Percentiles rank a stretch among this genome's conserved stretches.
These are phyloP conservation scores for Leptosphaerulina australis DNA, from an alignment of 2,329 filamentous ascomycete genomes.

Conservation along the genomic window DNA sequence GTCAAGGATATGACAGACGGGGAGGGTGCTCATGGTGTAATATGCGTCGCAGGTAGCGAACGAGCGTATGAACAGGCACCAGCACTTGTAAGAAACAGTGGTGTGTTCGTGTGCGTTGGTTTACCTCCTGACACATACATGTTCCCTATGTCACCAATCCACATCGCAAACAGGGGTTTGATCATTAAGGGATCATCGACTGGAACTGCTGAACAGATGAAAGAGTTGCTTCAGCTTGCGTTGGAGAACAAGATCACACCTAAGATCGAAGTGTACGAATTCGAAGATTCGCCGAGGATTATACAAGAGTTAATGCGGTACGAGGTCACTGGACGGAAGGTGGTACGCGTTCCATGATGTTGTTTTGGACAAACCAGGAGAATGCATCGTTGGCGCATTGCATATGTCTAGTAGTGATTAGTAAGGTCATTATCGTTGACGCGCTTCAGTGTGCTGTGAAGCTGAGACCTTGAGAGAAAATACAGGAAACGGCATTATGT, in stretches of 20 bases:
- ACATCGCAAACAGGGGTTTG: constrained; percentile 54
- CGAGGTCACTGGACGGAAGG: constrained; percentile 46
- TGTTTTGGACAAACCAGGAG: no score
- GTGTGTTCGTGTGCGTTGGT: constrained; percentile 56
- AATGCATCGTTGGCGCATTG: neutral
- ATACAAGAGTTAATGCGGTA: constrained; percentile 43
- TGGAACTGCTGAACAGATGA: constrained; percentile 54
- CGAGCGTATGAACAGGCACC: constrained; percentile 54
- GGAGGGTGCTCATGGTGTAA: constrained; percentile 55
- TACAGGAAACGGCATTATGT: no score
- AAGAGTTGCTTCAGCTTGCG: constrained; percentile 53
- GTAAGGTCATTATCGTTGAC: neutral
- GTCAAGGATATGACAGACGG: constrained; percentile 51
- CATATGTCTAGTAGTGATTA: neutral
- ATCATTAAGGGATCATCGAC: constrained; percentile 56
- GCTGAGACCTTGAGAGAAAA: no score
- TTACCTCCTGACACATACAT: constrained; percentile 53
- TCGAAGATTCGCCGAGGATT: constrained; percentile 45
- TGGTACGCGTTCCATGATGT: constrained; percentile 39
- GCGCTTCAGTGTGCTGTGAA: no score
- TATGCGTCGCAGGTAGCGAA: constrained; percentile 55
- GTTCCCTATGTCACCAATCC: constrained; percentile 55
- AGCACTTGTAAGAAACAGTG: constrained; percentile 52
- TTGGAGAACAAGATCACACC: constrained; percentile 51
- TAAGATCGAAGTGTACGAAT: constrained; percentile 46